Conservation (phyloP, 371 early-diverging fungal species). For the Mucor mucedo region DNA sequence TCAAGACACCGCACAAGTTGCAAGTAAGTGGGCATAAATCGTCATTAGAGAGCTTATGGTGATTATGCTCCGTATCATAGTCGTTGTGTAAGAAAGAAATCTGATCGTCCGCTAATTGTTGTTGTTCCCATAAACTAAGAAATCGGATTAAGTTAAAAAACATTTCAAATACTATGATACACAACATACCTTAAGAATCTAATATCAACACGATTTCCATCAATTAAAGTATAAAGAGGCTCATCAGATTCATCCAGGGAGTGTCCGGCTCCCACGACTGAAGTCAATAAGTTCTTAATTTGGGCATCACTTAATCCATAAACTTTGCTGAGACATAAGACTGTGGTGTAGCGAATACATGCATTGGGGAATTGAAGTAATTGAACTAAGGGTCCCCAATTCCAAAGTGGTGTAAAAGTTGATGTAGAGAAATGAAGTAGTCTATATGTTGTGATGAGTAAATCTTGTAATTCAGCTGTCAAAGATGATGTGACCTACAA, state of each 20-base stretch:
- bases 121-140: conserved; percentile 50
- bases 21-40: conserved; percentile 64
- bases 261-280: conserved; percentile 29
- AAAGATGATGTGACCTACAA: conserved; percentile 17
- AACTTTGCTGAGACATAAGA: conserved; percentile 60
- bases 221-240: conserved; percentile 36
- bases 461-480: conserved; percentile 46
- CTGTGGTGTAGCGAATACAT: conserved; percentile 53
- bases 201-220: conserved; percentile 44
- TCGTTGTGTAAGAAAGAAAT: conserved; percentile 41
- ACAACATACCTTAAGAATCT: conserved; percentile 50
- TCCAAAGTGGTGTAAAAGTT: conserved; percentile 66
- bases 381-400: conserved; percentile 68
- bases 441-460: conserved; percentile 67
- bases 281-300: conserved; percentile 30
- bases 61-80: conserved; percentile 31
- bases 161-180: neutral
- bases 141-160: neutral
- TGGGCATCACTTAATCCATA: conserved; percentile 60
- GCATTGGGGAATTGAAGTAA: conserved; percentile 54
- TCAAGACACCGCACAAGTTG: conserved; percentile 70
- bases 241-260: conserved; percentile 35
- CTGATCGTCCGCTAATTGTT: conserved; percentile 45
- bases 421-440: conserved; percentile 59
- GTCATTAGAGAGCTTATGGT: conserved; percentile 32